Percentiles rank a stretch among this genome's conserved stretches.
These are phyloP conservation scores for Cordyceps militaris DNA, from an alignment of 2,329 filamentous ascomycete species.

Conservation along the genomic window DNA sequence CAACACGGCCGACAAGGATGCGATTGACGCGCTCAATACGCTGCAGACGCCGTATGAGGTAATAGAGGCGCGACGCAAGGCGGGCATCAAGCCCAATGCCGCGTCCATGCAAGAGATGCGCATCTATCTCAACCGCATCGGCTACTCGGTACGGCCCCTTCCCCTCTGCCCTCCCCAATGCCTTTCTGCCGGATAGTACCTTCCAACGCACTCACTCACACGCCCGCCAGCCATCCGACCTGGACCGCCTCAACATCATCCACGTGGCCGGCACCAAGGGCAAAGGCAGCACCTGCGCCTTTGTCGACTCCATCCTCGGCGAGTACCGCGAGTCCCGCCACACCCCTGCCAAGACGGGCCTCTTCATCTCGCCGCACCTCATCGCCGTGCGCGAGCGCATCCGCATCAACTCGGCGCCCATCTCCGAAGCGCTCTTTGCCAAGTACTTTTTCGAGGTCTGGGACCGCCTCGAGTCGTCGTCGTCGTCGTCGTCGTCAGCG, in stretches of 20 bases:
- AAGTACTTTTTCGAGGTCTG: constrained; percentile 63
- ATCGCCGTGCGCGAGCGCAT: constrained; percentile 62
- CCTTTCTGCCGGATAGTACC: neutral
- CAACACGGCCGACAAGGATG: constrained; percentile 53
- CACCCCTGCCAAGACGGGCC: constrained; percentile 41
- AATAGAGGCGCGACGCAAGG: constrained; percentile 70
- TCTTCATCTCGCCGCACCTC: constrained; percentile 64
- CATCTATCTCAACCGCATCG: constrained; percentile 68
- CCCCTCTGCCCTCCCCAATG: neutral
- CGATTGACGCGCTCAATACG: constrained; percentile 77
- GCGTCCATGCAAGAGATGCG: constrained; percentile 70
- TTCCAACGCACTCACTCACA: neutral
- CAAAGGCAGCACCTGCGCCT: constrained; percentile 67
- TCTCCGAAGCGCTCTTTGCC: constrained; percentile 53
- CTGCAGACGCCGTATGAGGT: constrained; percentile 83
- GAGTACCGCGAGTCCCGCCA: constrained; percentile 34
- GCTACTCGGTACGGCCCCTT: constrained; percentile 51
- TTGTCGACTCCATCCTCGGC: constrained; percentile 55
- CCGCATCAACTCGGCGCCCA: constrained; percentile 50
- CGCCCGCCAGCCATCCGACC: constrained; percentile 32
- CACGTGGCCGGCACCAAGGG: constrained; percentile 73
- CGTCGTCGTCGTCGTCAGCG: constrained; percentile 13
- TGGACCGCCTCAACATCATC: constrained; percentile 57
- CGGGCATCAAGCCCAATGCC: constrained; percentile 63
- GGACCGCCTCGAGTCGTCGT: constrained; percentile 42